phyloP scores from a whole-genome alignment of 73 alveolate genomes.

The Paraurostyla sp. region DNA sequence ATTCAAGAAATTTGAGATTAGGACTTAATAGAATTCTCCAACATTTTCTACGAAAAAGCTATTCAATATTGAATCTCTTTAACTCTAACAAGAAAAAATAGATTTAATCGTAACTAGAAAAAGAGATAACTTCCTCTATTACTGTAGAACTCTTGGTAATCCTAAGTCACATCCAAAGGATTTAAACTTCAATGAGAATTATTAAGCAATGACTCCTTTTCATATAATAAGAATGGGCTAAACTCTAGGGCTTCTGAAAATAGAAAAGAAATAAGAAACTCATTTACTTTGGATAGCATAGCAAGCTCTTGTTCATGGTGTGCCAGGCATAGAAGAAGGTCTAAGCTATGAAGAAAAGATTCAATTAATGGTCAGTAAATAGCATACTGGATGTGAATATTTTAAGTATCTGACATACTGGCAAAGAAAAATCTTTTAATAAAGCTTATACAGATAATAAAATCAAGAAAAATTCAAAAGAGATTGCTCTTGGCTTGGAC shows the following conservation, averaged over 20 bases:
- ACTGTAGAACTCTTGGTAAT: not conserved
- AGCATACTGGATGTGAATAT: conserved; percentile 14
- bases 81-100: not conserved
- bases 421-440: not conserved
- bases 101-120: not conserved
- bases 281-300: conserved; percentile 31
- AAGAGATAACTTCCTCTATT: conserved; percentile 22
- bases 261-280: not conserved
- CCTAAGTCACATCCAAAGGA: not conserved
- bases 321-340: not conserved
- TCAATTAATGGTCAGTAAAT: not conserved
- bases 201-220: not conserved
- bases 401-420: not conserved
- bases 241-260: not conserved
- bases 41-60: not conserved
- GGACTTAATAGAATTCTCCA: not conserved
- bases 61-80: not conserved
- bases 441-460: not conserved
- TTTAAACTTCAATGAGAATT: not conserved
- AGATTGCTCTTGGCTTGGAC: conserved; percentile 53
- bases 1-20: not conserved
- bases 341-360: not conserved
- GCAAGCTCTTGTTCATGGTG: not conserved
- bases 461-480: not conserved
- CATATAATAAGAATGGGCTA: conserved; percentile 34